Percentiles rank a stretch among this genome's conserved stretches.
Evolutionary conservation across 345 rosid genomes (phyloP).

Genomic region (Moricandia arvensis): DNA sequence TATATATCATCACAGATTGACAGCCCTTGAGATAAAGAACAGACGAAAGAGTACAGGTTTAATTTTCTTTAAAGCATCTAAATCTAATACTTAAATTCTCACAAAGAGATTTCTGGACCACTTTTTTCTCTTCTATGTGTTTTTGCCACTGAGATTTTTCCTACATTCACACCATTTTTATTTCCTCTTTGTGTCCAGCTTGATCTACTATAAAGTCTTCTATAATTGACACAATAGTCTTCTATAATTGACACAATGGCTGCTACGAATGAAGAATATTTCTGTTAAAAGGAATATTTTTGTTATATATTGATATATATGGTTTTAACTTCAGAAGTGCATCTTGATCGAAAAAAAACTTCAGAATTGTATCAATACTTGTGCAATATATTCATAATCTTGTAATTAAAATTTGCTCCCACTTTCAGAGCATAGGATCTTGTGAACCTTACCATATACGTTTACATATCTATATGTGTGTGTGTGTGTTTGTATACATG

Average conservation of each 20-base stretch:
- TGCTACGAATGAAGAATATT: background rate
- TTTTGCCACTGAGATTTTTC: constrained; percentile 36
- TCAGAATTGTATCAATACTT: background rate
- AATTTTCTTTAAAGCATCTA: constrained; percentile 34
- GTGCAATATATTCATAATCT: background rate
- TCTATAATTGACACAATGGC: constrained; percentile 23
- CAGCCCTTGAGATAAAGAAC: constrained; percentile 24
- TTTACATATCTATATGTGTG: background rate
- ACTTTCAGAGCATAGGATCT: constrained; percentile 14
- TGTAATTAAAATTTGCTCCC: background rate
- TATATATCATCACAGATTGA: too few species aligned
- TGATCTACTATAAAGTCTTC: constrained; percentile 29
- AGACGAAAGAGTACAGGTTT: constrained; percentile 38
- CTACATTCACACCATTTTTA: constrained; percentile 30
- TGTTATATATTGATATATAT: background rate
- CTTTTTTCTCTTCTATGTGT: constrained; percentile 26
- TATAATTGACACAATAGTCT: constrained; percentile 31
- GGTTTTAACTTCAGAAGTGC: background rate
- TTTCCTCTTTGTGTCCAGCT: constrained; percentile 27
- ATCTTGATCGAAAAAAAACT: too few species aligned
- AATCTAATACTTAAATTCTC: constrained; percentile 32
- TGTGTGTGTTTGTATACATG: background rate
- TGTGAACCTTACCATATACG: background rate
- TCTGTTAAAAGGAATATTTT: background rate
- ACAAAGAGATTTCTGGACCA: constrained; percentile 30